These are phyloP conservation scores for Reutealis trisperma DNA, from an alignment of 345 rosid species.

Conservation along the genomic window DNA sequence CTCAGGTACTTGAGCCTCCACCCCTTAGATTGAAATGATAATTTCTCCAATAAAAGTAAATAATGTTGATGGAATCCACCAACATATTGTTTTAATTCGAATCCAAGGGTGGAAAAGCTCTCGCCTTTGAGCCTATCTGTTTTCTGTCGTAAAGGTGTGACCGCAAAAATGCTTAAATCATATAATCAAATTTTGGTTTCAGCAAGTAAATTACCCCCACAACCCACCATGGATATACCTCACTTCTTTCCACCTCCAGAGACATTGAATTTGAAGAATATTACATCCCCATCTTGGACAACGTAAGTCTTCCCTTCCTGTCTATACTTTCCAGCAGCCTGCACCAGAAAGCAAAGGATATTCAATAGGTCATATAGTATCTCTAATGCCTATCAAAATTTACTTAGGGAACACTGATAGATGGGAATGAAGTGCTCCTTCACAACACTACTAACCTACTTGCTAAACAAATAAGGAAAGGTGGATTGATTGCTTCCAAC, in stretches of 20 bases:
- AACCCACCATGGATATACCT: conserved; percentile 13
- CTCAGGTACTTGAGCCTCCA: background rate
- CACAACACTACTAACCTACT: background rate
- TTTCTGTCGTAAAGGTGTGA: background rate
- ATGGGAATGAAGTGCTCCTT: background rate
- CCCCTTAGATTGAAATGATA: conserved; percentile 2
- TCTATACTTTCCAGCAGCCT: conserved; percentile 92
- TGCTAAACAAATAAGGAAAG: background rate
- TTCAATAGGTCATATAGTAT: background rate
- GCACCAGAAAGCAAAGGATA: conserved; percentile 14
- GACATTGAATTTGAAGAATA: conserved; percentile 96
- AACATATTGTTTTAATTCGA: background rate
- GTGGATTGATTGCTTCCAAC: background rate
- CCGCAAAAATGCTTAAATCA: background rate
- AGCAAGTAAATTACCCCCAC: background rate
- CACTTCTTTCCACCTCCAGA: conserved; percentile 98
- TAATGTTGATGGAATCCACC: background rate
- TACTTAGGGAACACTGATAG: background rate
- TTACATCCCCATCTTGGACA: conserved; percentile 92
- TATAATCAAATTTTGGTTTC: background rate
- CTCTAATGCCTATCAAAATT: background rate
- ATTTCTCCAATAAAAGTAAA: background rate
- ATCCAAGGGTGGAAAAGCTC: conserved; percentile 1
- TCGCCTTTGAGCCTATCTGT: background rate
- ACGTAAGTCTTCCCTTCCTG: conserved; percentile 96